A percentile compares a stretch with the other conserved stretches of the same genome.
Conservation (phyloP, 78 protist species). For the Cavenderia fasciculata region DNA sequence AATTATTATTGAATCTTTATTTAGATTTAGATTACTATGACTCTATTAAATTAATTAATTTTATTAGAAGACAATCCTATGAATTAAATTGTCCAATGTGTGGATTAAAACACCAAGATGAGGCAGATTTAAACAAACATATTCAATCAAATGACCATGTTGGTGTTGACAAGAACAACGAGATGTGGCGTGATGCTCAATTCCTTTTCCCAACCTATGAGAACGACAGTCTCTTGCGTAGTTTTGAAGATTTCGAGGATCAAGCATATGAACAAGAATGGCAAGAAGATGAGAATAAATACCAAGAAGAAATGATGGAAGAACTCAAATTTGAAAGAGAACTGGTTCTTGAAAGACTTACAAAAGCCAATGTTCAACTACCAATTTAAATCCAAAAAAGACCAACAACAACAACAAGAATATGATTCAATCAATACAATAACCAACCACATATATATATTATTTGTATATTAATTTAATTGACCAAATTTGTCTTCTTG, state of each 20-base stretch:
- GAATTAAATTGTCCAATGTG: conserved; percentile 49
- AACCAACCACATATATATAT: background rate
- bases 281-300: conserved; percentile 10
- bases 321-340: conserved; percentile 35
- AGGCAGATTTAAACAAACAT: conserved; percentile 5
- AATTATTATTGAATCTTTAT: too few relatives aligned
- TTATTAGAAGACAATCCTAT: conserved; percentile 42
- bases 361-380: background rate
- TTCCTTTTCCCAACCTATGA: conserved; percentile 68
- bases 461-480: too few relatives aligned
- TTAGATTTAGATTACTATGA: conserved; percentile 65
- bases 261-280: conserved; percentile 14
- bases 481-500: too few relatives aligned
- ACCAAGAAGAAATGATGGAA: conserved; percentile 29
- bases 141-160: conserved; percentile 8
- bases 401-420: background rate
- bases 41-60: conserved; percentile 38
- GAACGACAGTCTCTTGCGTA: conserved; percentile 36
- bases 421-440: background rate
- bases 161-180: background rate
- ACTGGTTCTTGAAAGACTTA: background rate
- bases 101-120: background rate
- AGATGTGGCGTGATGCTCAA: conserved; percentile 62
- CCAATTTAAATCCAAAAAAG: too few relatives aligned
- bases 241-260: conserved; percentile 63